Evolutionary conservation across 106 monocot genomes (phyloP).

Genomic region (Cymbidium sinense): DNA sequence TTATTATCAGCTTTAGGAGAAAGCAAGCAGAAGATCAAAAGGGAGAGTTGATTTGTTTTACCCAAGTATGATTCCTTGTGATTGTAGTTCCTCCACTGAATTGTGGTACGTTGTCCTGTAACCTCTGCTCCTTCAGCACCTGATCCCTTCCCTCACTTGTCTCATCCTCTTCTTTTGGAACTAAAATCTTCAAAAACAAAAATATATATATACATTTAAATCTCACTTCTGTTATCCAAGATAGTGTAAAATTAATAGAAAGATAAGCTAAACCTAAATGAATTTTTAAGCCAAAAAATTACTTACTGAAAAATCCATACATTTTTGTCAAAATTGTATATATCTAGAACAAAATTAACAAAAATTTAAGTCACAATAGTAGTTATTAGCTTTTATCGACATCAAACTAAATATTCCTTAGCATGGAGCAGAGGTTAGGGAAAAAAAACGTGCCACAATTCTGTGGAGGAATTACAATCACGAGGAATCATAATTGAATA

Average conservation of each 20-base stretch:
- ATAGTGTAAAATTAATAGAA: neutral
- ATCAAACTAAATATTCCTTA: no score
- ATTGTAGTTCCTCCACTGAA: neutral
- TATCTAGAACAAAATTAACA: no score
- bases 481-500: no score
- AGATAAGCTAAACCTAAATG: neutral
- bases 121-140: neutral
- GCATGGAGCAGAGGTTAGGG: no score
- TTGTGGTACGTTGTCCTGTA: neutral
- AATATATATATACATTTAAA: neutral
- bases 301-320: neutral
- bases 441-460: no score
- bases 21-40: neutral
- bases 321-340: neutral
- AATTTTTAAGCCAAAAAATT: neutral
- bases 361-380: no score
- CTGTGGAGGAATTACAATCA: no score
- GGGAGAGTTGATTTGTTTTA: neutral
- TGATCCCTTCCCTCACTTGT: neutral
- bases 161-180: neutral
- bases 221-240: neutral
- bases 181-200: neutral
- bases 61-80: constrained; percentile 2
- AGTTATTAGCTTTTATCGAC: no score
- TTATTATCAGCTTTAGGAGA: neutral